phyloP scores from a whole-genome alignment of 129 eudicot species.

The Helichrysum umbraculigerum region DNA sequence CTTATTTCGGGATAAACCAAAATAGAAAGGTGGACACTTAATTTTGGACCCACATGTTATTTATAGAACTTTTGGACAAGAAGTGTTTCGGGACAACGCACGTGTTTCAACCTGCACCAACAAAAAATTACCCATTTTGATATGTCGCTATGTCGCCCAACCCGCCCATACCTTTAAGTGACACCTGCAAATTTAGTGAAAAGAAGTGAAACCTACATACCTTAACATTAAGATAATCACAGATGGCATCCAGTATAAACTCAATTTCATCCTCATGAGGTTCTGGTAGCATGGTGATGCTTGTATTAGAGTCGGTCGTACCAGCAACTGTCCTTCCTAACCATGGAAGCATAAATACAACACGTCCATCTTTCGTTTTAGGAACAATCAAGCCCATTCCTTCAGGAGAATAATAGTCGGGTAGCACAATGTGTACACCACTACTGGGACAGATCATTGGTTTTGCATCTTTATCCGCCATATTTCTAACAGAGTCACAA shows the following conservation, averaged over 20 bases:
- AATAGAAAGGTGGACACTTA: no score
- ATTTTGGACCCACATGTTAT: not conserved
- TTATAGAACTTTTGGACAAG: not conserved
- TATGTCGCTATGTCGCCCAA: not conserved
- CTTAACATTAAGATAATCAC: conserved; percentile 92
- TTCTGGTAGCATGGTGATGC: conserved; percentile 89
- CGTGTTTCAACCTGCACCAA: not conserved
- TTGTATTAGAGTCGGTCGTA: conserved; percentile 82
- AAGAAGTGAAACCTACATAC: conserved; percentile 32
- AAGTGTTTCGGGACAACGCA: not conserved
- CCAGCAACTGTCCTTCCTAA: conserved; percentile 97
- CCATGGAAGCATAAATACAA: conserved; percentile 98
- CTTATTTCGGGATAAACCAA: no score
- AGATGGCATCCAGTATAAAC: conserved; percentile 87
- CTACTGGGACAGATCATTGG: conserved; percentile 92
- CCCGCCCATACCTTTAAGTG: not conserved
- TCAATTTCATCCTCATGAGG: conserved; percentile 95
- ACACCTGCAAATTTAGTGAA: conserved; percentile 26
- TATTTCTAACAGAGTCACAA: conserved; percentile 72
- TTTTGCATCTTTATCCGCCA: conserved; percentile 72
- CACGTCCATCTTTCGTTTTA: conserved; percentile 98
- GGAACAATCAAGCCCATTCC: conserved; percentile 99
- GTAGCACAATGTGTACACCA: conserved; percentile 92
- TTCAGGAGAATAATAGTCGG: conserved; percentile 93
- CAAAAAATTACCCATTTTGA: not conserved